These are phyloP conservation scores for Penicillium atrosanguineum DNA, from an alignment of 495 filamentous ascomycete genomes.

Conservation along the genomic window DNA sequence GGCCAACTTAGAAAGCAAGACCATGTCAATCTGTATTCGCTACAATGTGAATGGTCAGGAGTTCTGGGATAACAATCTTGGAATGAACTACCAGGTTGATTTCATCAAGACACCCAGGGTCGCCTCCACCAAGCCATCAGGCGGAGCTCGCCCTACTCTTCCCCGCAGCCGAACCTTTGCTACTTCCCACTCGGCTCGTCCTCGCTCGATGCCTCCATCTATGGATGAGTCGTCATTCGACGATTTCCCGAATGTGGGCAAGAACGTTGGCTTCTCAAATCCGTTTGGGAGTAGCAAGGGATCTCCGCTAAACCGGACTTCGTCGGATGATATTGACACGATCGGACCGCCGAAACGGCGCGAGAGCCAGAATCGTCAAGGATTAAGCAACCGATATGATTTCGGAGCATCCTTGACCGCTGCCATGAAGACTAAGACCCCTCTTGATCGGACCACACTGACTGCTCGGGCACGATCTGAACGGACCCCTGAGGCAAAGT, in stretches of 20 bases:
- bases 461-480: constrained; percentile 38
- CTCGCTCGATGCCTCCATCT: constrained; percentile 60
- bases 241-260: constrained; percentile 63
- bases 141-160: constrained; percentile 58
- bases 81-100: constrained; percentile 86
- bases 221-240: constrained; percentile 71
- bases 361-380: constrained; percentile 64
- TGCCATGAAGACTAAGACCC: constrained; percentile 63
- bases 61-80: constrained; percentile 91
- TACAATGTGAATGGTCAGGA: constrained; percentile 84
- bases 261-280: constrained; percentile 55
- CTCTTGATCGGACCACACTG: constrained; percentile 52
- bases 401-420: constrained; percentile 84
- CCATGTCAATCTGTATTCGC: constrained; percentile 85
- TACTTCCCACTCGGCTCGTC: constrained; percentile 43
- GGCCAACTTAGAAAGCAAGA: constrained; percentile 85
- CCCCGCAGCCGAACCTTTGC: constrained; percentile 69
- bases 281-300: constrained; percentile 54
- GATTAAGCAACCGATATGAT: constrained; percentile 89
- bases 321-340: constrained; percentile 36
- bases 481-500: constrained; percentile 1
- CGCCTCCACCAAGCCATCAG: constrained; percentile 47
- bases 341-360: constrained; percentile 49
- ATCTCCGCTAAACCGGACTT: constrained; percentile 36
- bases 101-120: constrained; percentile 74